Conservation (phyloP, 495 filamentous ascomycete genomes). For the Neurospora africana region DNA sequence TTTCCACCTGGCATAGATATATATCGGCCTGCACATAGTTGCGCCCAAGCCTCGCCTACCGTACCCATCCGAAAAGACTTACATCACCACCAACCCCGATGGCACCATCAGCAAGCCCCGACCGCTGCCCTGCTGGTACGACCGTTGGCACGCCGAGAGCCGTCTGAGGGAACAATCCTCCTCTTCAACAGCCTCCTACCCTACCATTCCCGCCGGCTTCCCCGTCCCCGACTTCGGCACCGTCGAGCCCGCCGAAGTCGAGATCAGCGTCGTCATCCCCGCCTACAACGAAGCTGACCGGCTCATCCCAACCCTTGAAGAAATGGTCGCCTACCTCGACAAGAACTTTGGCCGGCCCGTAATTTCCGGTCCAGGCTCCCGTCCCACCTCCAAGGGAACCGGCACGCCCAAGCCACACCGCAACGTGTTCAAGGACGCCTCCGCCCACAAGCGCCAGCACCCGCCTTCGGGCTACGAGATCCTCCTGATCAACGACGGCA, state of each 20-base stretch:
- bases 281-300: slow-evolving; percentile 91
- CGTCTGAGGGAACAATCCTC: slow-evolving; percentile 23
- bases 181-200: slow-evolving; percentile 7
- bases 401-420: slow-evolving; percentile 8
- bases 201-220: slow-evolving; percentile 20
- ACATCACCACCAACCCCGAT: slow-evolving; percentile 58
- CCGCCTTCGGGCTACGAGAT: slow-evolving; percentile 71
- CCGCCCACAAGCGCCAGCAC: background rate
- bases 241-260: slow-evolving; percentile 35
- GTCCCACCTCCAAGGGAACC: slow-evolving; percentile 7
- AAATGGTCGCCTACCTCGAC: slow-evolving; percentile 81
- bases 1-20: slow-evolving; percentile 30
- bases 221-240: slow-evolving; percentile 26
- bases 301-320: slow-evolving; percentile 72
- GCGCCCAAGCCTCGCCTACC: slow-evolving; percentile 72
- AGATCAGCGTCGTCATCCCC: slow-evolving; percentile 81
- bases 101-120: slow-evolving; percentile 49
- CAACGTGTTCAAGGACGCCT: background rate
- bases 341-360: slow-evolving; percentile 51
- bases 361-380: slow-evolving; percentile 3
- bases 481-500: slow-evolving; percentile 90
- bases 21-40: slow-evolving; percentile 56
- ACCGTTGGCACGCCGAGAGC: slow-evolving; percentile 50
- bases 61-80: slow-evolving; percentile 73
- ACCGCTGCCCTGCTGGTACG: slow-evolving; percentile 74